Percentiles rank a stretch among this genome's conserved stretches.
Evolutionary conservation across 768 basidiomycete species (phyloP).

Genomic region (Floccularia luteovirens): DNA sequence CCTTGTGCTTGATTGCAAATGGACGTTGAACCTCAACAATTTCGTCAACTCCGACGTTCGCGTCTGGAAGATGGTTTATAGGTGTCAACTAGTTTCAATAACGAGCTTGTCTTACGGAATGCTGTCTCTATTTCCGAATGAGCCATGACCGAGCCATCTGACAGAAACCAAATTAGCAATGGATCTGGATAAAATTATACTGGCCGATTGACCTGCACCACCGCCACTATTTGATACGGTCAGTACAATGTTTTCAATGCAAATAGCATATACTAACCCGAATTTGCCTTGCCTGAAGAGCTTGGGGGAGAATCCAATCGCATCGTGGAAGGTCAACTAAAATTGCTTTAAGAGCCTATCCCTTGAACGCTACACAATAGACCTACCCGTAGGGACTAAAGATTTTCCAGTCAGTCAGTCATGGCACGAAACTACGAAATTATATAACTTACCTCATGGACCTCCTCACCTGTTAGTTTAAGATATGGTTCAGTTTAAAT

Average conservation of each 20-base stretch:
- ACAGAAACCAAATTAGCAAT: not conserved
- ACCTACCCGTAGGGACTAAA: constrained; percentile 13
- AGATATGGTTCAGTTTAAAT: not conserved
- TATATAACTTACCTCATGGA: constrained; percentile 14
- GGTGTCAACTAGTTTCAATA: not conserved
- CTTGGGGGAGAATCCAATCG: constrained; percentile 21
- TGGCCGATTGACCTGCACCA: not conserved
- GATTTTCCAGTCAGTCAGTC: not conserved
- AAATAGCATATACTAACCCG: constrained; percentile 9
- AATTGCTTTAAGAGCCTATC: not conserved
- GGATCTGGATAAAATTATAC: not conserved
- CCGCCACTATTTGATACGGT: not conserved
- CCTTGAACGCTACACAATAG: not conserved
- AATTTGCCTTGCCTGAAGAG: constrained; percentile 12
- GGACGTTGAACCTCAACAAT: constrained; percentile 17
- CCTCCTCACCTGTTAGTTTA: constrained; percentile 14
- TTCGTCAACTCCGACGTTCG: constrained; percentile 24
- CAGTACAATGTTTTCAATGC: not conserved
- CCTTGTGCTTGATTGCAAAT: constrained; percentile 16
- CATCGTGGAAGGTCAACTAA: constrained; percentile 22
- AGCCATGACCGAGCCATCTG: constrained; percentile 24
- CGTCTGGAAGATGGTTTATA: constrained; percentile 6
- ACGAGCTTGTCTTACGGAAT: constrained; percentile 10
- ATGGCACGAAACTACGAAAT: not conserved
- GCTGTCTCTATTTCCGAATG: constrained; percentile 23